Conservation (phyloP, 2,329 filamentous ascomycete species). For the Dactylella cylindrospora region DNA sequence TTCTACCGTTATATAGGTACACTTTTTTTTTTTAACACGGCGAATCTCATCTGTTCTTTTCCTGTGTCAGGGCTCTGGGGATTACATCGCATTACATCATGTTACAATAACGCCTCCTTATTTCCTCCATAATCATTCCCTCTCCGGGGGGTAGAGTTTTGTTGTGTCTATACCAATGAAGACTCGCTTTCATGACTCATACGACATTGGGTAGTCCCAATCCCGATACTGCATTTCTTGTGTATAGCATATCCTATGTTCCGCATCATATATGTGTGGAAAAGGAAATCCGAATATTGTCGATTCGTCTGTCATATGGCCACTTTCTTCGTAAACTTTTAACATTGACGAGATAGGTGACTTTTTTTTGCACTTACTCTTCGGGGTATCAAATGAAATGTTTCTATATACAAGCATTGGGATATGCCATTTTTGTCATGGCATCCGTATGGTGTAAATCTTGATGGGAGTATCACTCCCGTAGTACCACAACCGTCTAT, state of each 20-base stretch:
- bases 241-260: slow-evolving; percentile 37
- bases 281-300: slow-evolving; percentile 5
- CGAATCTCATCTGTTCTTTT: slow-evolving; percentile 42
- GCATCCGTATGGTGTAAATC: slow-evolving; percentile 14
- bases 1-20: too few species aligned
- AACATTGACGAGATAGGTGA: too few species aligned
- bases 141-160: slow-evolving; percentile 25
- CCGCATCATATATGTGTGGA: slow-evolving; percentile 14
- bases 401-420: too few species aligned
- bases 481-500: slow-evolving; percentile 26
- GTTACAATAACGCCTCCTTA: slow-evolving; percentile 42
- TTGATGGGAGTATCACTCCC: slow-evolving; percentile 24
- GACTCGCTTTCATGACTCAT: slow-evolving; percentile 9
- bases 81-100: slow-evolving; percentile 31
- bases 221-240: slow-evolving; percentile 14
- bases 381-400: background rate
- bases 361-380: background rate
- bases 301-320: background rate
- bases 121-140: slow-evolving; percentile 44
- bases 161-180: slow-evolving; percentile 35
- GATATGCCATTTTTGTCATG: too few species aligned
- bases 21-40: slow-evolving; percentile 45
- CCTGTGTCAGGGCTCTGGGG: slow-evolving; percentile 26
- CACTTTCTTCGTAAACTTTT: too few species aligned
- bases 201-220: background rate